These are phyloP conservation scores for Penicillium diatomitis DNA, from an alignment of 495 filamentous ascomycete genomes.

Conservation along the genomic window DNA sequence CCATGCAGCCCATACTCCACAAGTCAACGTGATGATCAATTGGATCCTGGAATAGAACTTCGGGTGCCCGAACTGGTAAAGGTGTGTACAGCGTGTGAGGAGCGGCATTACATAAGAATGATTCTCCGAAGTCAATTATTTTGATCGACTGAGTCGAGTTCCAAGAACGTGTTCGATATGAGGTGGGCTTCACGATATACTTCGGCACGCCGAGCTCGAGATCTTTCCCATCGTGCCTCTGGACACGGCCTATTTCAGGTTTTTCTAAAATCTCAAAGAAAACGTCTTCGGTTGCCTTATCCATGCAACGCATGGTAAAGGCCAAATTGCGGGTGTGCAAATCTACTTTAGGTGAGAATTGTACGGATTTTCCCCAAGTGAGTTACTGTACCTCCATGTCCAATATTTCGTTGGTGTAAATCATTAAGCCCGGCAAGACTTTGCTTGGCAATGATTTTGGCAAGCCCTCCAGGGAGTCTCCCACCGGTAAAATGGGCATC, in stretches of 20 bases:
- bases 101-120: constrained; percentile 18
- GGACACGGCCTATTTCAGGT: constrained; percentile 26
- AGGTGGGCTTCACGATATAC: constrained; percentile 14
- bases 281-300: constrained; percentile 14
- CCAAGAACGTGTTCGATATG: constrained; percentile 12
- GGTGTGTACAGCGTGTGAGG: constrained; percentile 29
- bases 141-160: constrained; percentile 14
- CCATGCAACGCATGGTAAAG: constrained; percentile 22
- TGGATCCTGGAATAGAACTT: constrained; percentile 30
- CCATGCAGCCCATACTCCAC: constrained; percentile 36
- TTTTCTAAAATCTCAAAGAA: constrained; percentile 26
- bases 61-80: constrained; percentile 26
- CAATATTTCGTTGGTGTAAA: constrained; percentile 34
- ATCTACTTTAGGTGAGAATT: constrained; percentile 25
- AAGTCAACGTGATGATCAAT: constrained; percentile 36
- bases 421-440: constrained; percentile 27
- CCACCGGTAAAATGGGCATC: constrained; percentile 16
- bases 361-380: constrained; percentile 5
- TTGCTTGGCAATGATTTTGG: constrained; percentile 37
- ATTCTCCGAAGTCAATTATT: constrained; percentile 38
- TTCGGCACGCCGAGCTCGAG: constrained; percentile 23
- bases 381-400: constrained; percentile 29
- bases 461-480: constrained; percentile 31
- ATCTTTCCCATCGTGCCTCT: constrained; percentile 22
- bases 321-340: constrained; percentile 34